Conservation (phyloP, 768 basidiomycete species). For the Infundibulicybe gibba region DNA sequence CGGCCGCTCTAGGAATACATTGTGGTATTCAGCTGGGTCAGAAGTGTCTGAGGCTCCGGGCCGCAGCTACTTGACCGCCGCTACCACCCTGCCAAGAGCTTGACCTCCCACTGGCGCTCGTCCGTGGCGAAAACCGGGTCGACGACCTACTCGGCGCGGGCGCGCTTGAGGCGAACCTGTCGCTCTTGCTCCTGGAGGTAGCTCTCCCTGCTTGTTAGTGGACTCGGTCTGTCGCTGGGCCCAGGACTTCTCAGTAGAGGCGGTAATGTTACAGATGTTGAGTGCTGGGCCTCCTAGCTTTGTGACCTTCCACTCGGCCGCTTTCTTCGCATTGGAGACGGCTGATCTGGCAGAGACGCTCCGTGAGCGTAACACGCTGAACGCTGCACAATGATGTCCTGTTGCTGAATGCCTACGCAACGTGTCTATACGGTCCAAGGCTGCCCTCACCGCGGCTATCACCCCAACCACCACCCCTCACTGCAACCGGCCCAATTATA, state of each 20-base stretch:
- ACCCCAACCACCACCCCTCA: too few species aligned
- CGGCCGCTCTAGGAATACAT: too few species aligned
- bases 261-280: too few species aligned
- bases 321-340: too few species aligned
- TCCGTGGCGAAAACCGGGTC: slow-evolving; percentile 54
- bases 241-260: slow-evolving; percentile 58
- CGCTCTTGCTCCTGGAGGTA: slow-evolving; percentile 65
- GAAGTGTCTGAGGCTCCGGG: slow-evolving; percentile 68
- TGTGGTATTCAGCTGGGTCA: slow-evolving; percentile 33
- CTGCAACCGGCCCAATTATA: too few species aligned
- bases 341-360: too few species aligned
- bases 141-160: slow-evolving; percentile 54
- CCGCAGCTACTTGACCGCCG: slow-evolving; percentile 72
- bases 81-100: slow-evolving; percentile 37
- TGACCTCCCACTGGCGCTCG: slow-evolving; percentile 56
- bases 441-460: too few species aligned
- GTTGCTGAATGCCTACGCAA: too few species aligned
- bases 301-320: too few species aligned
- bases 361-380: too few species aligned
- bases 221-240: slow-evolving; percentile 61
- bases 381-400: too few species aligned
- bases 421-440: too few species aligned
- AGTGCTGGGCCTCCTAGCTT: slow-evolving; percentile 27
- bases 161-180: slow-evolving; percentile 46
- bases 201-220: slow-evolving; percentile 60